Conservation (phyloP, 2,329 filamentous ascomycete genomes). For the Trichoderma sp. region DNA sequence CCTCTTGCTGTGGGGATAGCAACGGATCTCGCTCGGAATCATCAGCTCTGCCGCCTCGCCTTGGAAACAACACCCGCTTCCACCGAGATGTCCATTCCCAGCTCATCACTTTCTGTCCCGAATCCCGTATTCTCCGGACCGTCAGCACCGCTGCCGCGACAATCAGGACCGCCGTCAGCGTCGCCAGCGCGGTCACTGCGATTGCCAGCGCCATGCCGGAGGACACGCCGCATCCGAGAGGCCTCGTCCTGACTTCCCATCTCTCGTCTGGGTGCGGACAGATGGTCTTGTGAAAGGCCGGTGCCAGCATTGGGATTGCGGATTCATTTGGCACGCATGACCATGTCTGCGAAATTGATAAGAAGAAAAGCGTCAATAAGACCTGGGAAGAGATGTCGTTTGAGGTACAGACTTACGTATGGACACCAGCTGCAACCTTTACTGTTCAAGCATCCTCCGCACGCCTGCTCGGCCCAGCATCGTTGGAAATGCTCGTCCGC, state of each 20-base stretch:
- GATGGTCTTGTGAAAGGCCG: slow-evolving; percentile 52
- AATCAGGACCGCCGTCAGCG: slow-evolving; percentile 36
- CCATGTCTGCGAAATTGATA: slow-evolving; percentile 46
- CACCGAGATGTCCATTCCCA: slow-evolving; percentile 32
- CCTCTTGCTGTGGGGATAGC: slow-evolving; percentile 30
- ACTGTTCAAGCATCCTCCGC: slow-evolving; percentile 49
- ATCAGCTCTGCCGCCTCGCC: slow-evolving; percentile 28
- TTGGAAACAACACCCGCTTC: slow-evolving; percentile 23
- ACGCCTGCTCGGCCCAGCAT: slow-evolving; percentile 57
- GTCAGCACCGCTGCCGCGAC: slow-evolving; percentile 29
- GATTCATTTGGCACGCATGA: slow-evolving; percentile 57
- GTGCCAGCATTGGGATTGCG: slow-evolving; percentile 51
- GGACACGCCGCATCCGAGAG: slow-evolving; percentile 44
- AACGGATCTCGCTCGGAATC: slow-evolving; percentile 40
- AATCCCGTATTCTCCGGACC: slow-evolving; percentile 33
- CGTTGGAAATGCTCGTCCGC: slow-evolving; percentile 48
- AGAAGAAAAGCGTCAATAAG: background rate
- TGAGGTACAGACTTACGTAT: slow-evolving; percentile 45
- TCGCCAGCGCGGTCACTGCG: slow-evolving; percentile 37
- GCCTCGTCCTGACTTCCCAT: slow-evolving; percentile 44
- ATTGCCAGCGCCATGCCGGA: slow-evolving; percentile 41
- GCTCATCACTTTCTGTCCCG: slow-evolving; percentile 32
- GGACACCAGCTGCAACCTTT: slow-evolving; percentile 57
- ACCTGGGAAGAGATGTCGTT: too few relatives aligned
- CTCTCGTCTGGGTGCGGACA: slow-evolving; percentile 54